Base-by-base conservation (phyloP, 2,329 filamentous ascomycete genomes). In the Penicillium sp. region DNA sequence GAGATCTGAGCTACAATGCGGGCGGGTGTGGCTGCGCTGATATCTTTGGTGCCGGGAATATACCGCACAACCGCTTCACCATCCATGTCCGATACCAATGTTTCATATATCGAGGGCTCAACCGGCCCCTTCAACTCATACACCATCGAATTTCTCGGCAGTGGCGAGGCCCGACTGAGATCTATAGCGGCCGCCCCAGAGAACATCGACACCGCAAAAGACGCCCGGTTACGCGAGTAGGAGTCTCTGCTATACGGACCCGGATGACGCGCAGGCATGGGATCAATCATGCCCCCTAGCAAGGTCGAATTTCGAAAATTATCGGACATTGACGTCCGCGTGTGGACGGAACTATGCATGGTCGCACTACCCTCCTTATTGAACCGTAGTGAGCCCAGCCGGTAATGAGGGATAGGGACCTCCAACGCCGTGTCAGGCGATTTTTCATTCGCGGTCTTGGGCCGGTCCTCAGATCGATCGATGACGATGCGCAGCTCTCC, bases 1-100 rank as follows among this genome's bases (percentile, higher is more conserved):
- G 94, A 97, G 60, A 99, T 97, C 75, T 99, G 92, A 12, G 93
- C 92, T 48, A 99, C 90, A 35, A 99, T 85, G 12, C 94, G 88
- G 3, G 92, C 87, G 1, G 93, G 92, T 0, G 92, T 97, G 14
- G 94, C 94, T 31, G 94, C 94, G 27, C 87, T 88, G 20, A 99
- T 92, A 41, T 90, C 84, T 47, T 87, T 86, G 11, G 85, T 85
- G 4, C 80, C 77, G 2, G 86, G 73, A 18, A 90, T 87, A 72
- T 95, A 96, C 55, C 90, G 88, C 22, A 99, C 93, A 54, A 96
- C 86, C 1, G 87, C 80, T 45, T 84, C 83, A 69, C 96, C 86
- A 70, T 97, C 90, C 46, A 93, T 91, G 61, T 91, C 88, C 62
- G 88, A 85, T 6, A 90, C 90, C 54, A 97, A 81, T 4, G 81